Evolutionary conservation across 306 rosid species (phyloP), one percentile per base, ranked within the genome.

Genomic region (Vicia villosa): DNA sequence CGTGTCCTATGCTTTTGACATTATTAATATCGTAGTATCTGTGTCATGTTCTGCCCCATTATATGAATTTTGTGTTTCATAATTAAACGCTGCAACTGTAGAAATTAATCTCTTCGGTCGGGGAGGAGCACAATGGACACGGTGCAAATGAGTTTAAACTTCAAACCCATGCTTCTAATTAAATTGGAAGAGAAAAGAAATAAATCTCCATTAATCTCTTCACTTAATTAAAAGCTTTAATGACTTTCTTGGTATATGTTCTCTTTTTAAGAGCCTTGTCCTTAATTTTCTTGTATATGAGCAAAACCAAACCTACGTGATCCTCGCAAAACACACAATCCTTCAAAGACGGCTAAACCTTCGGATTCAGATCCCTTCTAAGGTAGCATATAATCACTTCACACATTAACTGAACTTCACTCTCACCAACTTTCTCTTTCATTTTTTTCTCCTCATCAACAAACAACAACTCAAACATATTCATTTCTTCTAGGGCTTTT

Each of bases 301-400:
- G 51, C 32, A 22, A 62, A 68, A 63, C 49, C 70, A 76, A 76
- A 76, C 65, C 61, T 59, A 69, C 58, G 79, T 16, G 14, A 76
- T 59, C 45, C 80, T 68, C 80, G 38, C 86, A 71, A 80, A 82
- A 68, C 88, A 77, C 87, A 87, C 80, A 64, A 62, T 60, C 36
- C 63, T 74, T 86, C 72, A 75, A 95, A 84, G 82, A 78, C 88
- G 97, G 99, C 97, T 82, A 74, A 95, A 64, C 92, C 92, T 85
- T 89, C 97, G 97, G 99, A 77, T 72, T 61, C 68, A 77, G 85
- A 87, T 77, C 86, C 96, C 99, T 82, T 67, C 60, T 26, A 63
- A 77, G 96, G 95, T 80, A 87, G 72, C 97, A 91, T 84, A 88
- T 86, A 86, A 86, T 83, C 78, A 16, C 88, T 87, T 77, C 86